Base-by-base conservation (phyloP, 768 basidiomycete genomes). In the Termitomyces sp. region DNA sequence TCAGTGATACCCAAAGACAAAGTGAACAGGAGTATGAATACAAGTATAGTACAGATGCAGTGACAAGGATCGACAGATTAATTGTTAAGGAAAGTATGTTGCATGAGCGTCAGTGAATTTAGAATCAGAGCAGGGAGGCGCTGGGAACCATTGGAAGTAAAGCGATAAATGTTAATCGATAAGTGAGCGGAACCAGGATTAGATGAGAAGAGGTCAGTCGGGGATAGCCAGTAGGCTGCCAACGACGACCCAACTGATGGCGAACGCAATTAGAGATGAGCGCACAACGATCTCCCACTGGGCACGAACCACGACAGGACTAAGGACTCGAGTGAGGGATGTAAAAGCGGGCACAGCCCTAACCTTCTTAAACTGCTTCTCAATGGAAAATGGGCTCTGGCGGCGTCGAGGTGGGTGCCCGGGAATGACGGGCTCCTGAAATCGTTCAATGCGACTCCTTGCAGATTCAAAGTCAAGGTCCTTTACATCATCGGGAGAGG, bases 241-340 rank as follows among this genome's bases (percentile, higher is more conserved):
- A 7, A 82, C 64, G 12, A 82, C 56, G 9, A 73, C 51, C 76
- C 78, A 81, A 55, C 73, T 73, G 47, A 81, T 57, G 14, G 87
- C 32, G 29, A 83, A 73, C 0, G 83, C 84, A 10, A 85, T 65
- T 0, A 76, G 34, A 48, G 76, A 78, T 2, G 86, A 87, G 42
- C 88, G 77, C 32, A 89, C 75, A 36, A 92, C 88, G 34, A 93
- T 87, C 72, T 92, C 90, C 92, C 91, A 93, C 66, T 94, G 92
- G 3, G 85, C 89, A n/a, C 92, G 81, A 56, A 83, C 80, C 55
- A 92, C 84, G 59, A 87, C 79, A 15, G 89, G 86, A 61, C 82
- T 89, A 54, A 89, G 78, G 25, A 93, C 78, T 45, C 79, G 80
- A 47, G 91, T 91, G 60, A 93, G 74, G 37, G 89, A 88, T 25